Percentiles rank a stretch among this genome's conserved stretches.
These are phyloP conservation scores for Cladobotryum protrusum DNA, from an alignment of 2,329 filamentous ascomycete species.

Conservation along the genomic window DNA sequence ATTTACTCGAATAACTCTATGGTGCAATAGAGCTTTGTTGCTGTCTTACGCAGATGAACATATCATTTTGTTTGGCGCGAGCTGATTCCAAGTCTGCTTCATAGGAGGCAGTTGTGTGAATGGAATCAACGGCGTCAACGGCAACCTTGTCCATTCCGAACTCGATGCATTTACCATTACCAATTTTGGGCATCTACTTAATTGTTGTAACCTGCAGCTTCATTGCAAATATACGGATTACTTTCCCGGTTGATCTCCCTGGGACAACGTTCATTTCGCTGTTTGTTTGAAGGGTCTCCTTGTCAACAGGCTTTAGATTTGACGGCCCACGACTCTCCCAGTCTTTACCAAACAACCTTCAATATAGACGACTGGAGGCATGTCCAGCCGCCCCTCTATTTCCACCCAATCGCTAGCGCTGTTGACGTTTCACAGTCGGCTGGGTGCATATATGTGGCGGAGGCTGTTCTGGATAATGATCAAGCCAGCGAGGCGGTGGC, in stretches of 20 bases:
- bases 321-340: too few relatives aligned
- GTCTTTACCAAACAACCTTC: too few relatives aligned
- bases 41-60: background rate
- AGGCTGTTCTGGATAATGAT: background rate
- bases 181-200: too few relatives aligned
- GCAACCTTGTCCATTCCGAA: too few relatives aligned
- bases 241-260: too few relatives aligned
- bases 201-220: too few relatives aligned
- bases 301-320: background rate
- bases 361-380: background rate
- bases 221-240: too few relatives aligned
- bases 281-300: background rate
- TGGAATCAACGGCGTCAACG: background rate
- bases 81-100: background rate
- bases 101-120: too few relatives aligned
- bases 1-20: background rate
- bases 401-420: conserved; percentile 8
- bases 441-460: conserved; percentile 1
- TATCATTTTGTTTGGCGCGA: background rate
- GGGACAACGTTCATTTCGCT: too few relatives aligned
- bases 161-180: too few relatives aligned
- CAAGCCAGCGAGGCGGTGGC: conserved; percentile 1
- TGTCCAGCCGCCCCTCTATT: background rate
- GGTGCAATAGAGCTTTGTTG: background rate
- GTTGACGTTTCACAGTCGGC: conserved; percentile 3